Evolutionary conservation across 345 rosid genomes (phyloP), one percentile per base, ranked within the genome.

Genomic region (Salix koriyanagi): DNA sequence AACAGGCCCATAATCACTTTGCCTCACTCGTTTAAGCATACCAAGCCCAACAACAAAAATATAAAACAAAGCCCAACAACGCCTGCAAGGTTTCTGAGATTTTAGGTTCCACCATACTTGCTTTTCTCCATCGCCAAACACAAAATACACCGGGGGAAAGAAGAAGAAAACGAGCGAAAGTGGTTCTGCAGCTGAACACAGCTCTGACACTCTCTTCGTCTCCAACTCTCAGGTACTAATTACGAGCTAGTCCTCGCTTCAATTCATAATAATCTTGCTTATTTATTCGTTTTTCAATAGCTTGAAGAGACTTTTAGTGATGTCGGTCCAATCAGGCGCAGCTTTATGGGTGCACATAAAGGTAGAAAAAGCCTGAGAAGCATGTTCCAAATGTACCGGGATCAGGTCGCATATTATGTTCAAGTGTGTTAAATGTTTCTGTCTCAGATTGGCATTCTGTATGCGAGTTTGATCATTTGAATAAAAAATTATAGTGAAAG

Each of bases 311-410:
- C 91, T 16, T 92, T 93, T 46, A 87, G 98, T 71, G 96, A 92
- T 71, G 97, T 96, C 11, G 99, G 97, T 73, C 99, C 99, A 19
- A 86, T 96, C 79, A 83, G 99, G 89, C 88, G 90, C 46, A 92
- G 96, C 89, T 93, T 96, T 83, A 79, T 93, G 88, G 97, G 91
- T 67, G 80, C 98, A 10, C 86, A 87, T 74, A 96, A 93, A 79
- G 97, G 97, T 90, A 60, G 37, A 16, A 1, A 12, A 30, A 34
- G 72, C 82, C 80, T 30, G 90, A 80, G 36, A 67, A 85, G 72
- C n/a, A n/a, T 76, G 81, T 86, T 65, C 70, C n/a, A n/a, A n/a
- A n/a, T n/a, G n/a, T n/a, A n/a, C n/a, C n/a, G n/a, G n/a, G n/a
- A n/a, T n/a, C n/a, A n/a, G n/a, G n/a, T n/a, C 69, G 30, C 9